phyloP scores from a whole-genome alignment of 2,329 filamentous ascomycete species.

The Fusarium burgessii region DNA sequence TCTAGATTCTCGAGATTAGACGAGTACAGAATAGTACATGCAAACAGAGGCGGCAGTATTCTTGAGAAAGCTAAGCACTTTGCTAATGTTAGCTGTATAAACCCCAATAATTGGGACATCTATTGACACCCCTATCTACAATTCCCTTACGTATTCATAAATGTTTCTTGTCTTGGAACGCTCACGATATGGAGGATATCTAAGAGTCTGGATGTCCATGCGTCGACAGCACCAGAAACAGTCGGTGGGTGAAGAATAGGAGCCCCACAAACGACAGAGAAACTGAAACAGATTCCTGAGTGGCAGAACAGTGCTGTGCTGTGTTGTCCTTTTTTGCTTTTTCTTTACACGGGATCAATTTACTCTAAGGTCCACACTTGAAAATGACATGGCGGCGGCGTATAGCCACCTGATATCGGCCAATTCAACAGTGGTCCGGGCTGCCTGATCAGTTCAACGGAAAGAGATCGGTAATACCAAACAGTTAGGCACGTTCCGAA shows the following conservation, averaged over 20 bases:
- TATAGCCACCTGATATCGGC: conserved; percentile 4
- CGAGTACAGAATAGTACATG: conserved; percentile 6
- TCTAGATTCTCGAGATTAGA: conserved; percentile 36
- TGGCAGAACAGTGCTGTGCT: neutral
- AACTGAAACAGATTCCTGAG: neutral
- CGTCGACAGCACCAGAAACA: conserved; percentile 11
- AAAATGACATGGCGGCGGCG: conserved; percentile 11
- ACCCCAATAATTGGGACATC: neutral
- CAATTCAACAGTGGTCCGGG: conserved; percentile 1
- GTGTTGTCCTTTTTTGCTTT: conserved; percentile 1
- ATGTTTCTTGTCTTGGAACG: neutral
- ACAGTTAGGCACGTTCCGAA: neutral
- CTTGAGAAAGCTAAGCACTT: neutral
- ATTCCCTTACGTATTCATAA: conserved; percentile 2
- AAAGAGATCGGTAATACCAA: conserved; percentile 1
- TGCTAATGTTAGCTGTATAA: neutral
- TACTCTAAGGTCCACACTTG: neutral
- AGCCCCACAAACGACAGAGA: conserved; percentile 4
- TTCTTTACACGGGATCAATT: neutral
- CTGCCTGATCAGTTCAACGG: neutral
- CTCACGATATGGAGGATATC: neutral
- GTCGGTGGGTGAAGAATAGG: conserved; percentile 15
- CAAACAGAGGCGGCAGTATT: neutral
- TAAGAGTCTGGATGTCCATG: neutral
- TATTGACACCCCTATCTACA: neutral